Evolutionary conservation across 2,329 filamentous ascomycete genomes (phyloP), one percentile per base, ranked within the genome.

Genomic region (Pseudodiploospora longispora): DNA sequence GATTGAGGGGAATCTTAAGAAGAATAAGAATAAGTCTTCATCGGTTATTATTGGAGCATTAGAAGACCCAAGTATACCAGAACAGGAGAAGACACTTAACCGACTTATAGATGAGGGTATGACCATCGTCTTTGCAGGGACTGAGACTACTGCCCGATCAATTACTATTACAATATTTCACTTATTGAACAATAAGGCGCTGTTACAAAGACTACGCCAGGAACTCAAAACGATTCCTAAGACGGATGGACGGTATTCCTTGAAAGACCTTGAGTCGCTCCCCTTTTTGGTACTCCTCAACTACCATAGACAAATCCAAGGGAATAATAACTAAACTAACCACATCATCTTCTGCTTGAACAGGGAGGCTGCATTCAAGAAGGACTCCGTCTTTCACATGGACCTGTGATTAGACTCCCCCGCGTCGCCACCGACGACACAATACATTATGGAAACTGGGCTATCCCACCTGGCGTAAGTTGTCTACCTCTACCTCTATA

Each of bases 381-480:
- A n/a, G n/a, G n/a, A n/a, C n/a, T n/a, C n/a, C n/a, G n/a, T n/a
- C n/a, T n/a, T n/a, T n/a, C n/a, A n/a, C n/a, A n/a, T n/a, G n/a
- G n/a, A n/a, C n/a, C n/a, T n/a, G n/a, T n/a, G n/a, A n/a, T n/a
- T n/a, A n/a, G n/a, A n/a, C n/a, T n/a, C n/a, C n/a, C n/a, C n/a
- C n/a, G n/a, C n/a, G n/a, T n/a, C n/a, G n/a, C n/a, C n/a, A n/a
- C n/a, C n/a, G n/a, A n/a, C n/a, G n/a, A n/a, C n/a, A n/a, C n/a
- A n/a, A n/a, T n/a, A n/a, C 46, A 52, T 12, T 63, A 60, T 46
- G 54, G 55, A 27, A 51, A 62, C 40, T 59, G 55, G 52, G 47
- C 46, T 4, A 63, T 63, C 39, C 61, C 61, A 2, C 53, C 59
- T 4, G 52, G 55, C 1, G 59, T 61, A 57, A 30, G 55, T n/a